Evolutionary conservation across 768 basidiomycete species (phyloP).

Genomic region (Lepiota venenata): DNA sequence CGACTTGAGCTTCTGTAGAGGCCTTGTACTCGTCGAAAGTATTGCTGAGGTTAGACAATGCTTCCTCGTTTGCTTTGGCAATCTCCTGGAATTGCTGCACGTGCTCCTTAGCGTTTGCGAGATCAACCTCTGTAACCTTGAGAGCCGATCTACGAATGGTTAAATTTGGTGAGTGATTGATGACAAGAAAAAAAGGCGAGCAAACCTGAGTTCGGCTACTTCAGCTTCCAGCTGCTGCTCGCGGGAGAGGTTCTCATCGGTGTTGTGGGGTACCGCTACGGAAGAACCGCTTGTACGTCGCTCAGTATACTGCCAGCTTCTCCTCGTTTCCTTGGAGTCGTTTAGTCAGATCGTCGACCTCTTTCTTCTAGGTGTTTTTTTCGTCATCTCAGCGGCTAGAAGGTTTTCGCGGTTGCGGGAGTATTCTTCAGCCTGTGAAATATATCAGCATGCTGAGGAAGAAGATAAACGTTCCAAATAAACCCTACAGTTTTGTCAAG

Average conservation of each 20-base stretch:
- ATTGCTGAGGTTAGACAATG: slow-evolving; percentile 61
- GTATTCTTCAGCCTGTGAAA: slow-evolving; percentile 53
- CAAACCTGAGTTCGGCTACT: slow-evolving; percentile 80
- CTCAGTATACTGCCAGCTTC: slow-evolving; percentile 86
- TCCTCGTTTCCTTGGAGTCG: slow-evolving; percentile 77
- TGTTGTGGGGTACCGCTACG: slow-evolving; percentile 27
- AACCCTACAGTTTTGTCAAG: slow-evolving; percentile 66
- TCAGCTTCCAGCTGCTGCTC: slow-evolving; percentile 84
- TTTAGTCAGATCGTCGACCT: slow-evolving; percentile 54
- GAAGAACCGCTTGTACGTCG: slow-evolving; percentile 45
- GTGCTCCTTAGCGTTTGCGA: slow-evolving; percentile 65
- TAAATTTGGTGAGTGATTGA: neutral
- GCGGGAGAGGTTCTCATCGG: slow-evolving; percentile 46
- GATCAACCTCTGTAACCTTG: slow-evolving; percentile 76
- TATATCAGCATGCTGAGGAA: slow-evolving; percentile 14
- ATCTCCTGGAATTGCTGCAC: slow-evolving; percentile 87
- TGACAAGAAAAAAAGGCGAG: slow-evolving; percentile 3
- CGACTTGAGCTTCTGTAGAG: slow-evolving; percentile 65
- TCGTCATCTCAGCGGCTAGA: slow-evolving; percentile 72
- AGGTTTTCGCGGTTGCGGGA: slow-evolving; percentile 68
- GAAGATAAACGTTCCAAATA: neutral
- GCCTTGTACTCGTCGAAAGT: slow-evolving; percentile 82
- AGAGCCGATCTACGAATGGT: slow-evolving; percentile 53
- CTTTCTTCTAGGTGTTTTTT: slow-evolving; percentile 74
- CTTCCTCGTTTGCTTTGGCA: slow-evolving; percentile 76